A percentile compares a stretch with the other conserved stretches of the same genome.
Evolutionary conservation across 139 green algal species (phyloP).

Genomic region (Chlorella sp.): DNA sequence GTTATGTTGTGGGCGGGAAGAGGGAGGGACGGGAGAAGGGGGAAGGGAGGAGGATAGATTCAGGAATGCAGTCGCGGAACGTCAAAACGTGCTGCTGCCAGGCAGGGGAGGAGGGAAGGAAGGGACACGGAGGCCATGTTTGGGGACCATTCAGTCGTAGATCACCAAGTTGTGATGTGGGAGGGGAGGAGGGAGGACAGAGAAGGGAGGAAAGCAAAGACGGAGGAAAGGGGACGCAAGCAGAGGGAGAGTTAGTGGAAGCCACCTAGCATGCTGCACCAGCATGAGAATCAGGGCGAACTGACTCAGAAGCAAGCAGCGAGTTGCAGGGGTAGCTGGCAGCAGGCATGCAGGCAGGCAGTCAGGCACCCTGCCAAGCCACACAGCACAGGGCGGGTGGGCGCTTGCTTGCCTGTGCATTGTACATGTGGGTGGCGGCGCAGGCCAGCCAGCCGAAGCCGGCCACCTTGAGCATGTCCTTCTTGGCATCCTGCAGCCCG

Average conservation of each 20-base stretch:
- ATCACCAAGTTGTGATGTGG: conserved; percentile 4
- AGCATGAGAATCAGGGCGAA: neutral
- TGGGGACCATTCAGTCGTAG: too few relatives aligned
- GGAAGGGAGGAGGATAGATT: too few relatives aligned
- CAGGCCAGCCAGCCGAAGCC: conserved; percentile 17
- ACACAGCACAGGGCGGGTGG: too few relatives aligned
- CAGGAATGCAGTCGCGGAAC: too few relatives aligned
- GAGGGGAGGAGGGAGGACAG: neutral
- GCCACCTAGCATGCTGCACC: too few relatives aligned
- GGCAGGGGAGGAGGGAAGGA: too few relatives aligned
- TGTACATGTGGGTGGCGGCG: conserved; percentile 4
- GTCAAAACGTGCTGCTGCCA: too few relatives aligned
- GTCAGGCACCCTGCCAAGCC: too few relatives aligned
- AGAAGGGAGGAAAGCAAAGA: too few relatives aligned
- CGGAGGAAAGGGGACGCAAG: neutral
- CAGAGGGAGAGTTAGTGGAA: neutral
- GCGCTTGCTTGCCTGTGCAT: neutral
- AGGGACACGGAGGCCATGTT: too few relatives aligned
- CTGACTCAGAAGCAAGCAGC: neutral
- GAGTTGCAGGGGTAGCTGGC: neutral
- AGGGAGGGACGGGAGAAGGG: too few relatives aligned
- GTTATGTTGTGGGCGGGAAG: too few relatives aligned
- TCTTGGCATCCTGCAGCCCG: conserved; percentile 8
- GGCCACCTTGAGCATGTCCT: conserved; percentile 26
- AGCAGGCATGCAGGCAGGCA: neutral